Base-by-base conservation (phyloP, 2,329 filamentous ascomycete species). In the Trichophyton equinum region DNA sequence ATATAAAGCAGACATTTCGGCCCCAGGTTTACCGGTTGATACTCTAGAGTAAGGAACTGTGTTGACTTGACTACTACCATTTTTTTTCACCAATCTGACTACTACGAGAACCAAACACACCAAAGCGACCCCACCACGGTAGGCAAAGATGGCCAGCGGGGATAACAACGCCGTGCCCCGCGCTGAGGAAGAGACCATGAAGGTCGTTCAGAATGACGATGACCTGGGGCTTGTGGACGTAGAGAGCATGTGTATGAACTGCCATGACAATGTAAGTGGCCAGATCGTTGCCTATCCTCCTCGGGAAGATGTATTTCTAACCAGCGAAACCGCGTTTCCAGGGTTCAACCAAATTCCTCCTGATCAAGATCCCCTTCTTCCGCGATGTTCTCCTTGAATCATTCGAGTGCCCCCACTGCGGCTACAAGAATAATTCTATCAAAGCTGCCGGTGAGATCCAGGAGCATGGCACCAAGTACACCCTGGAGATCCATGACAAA, bases 351-450 rank as follows among this genome's bases (percentile, higher is more conserved):
- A 83, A 87, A 62, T 82, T 99, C 22, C 84, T 99, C 49, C 84
- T 99, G 60, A 95, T 95, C 15, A 85, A 85, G 65, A 96, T 99
- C 61, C 94, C 94, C 15, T 97, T 90, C 81, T 99, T 99, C 80
- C 90, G 91, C 77, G 92, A 99, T 74, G 86, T 99, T 65, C 90
- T 99, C 69, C 84, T 99, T 74, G 96, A 96, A 86, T 97, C 92
- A 64, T 99, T 99, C 75, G 83, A 84, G 66, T 99, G 94, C 79
- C 85, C 89, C 4, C 84, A 96, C 75, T 99, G 94, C 78, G 79
- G 85, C 71, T 87, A 92, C 76, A 85, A 87, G 66, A 96, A 97
- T 78, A 91, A 91, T 74, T 92, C 96, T 69, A 88, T 99, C 68
- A 92, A 96, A 72, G 85, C 91, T 7, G 94, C 94, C 30, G 91